Evolutionary conservation across 192 early-diverging fungal genomes (phyloP).

Genomic region (Dissophora globulifera): DNA sequence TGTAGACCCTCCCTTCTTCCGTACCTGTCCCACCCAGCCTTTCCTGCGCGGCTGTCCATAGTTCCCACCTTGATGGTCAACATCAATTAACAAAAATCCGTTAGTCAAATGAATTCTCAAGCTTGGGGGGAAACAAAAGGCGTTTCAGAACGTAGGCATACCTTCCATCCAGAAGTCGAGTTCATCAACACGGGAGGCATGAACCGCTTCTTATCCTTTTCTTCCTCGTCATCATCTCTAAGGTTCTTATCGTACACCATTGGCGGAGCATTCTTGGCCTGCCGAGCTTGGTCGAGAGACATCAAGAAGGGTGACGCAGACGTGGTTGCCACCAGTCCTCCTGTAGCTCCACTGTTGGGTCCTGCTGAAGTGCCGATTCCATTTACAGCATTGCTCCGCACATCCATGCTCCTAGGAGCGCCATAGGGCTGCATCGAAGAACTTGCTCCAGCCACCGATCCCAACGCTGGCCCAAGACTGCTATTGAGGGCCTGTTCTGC

Average conservation of each 20-base stretch:
- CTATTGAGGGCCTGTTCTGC: constrained; percentile 15
- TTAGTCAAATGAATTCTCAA: too few relatives aligned
- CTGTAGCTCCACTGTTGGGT: too few relatives aligned
- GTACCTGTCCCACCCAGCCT: constrained; percentile 20
- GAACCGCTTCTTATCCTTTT: constrained; percentile 48
- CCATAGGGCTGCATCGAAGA: constrained; percentile 16
- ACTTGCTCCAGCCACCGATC: constrained; percentile 35
- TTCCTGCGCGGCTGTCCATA: constrained; percentile 8
- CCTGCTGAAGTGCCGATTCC: not conserved
- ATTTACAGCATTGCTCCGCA: constrained; percentile 1
- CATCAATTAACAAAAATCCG: too few relatives aligned
- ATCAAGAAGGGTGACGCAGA: constrained; percentile 12
- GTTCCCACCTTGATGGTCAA: constrained; percentile 19
- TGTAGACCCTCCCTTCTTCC: not conserved
- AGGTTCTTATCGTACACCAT: not conserved
- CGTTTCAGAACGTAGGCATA: too few relatives aligned
- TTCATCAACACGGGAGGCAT: constrained; percentile 32
- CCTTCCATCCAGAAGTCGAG: constrained; percentile 20
- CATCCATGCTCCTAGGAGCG: not conserved
- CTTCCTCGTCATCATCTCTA: constrained; percentile 37
- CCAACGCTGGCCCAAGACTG: constrained; percentile 40
- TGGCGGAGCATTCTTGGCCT: not conserved
- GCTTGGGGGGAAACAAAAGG: too few relatives aligned
- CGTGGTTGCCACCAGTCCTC: too few relatives aligned
- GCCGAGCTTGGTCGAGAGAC: constrained; percentile 15